Evolutionary conservation across 2,329 filamentous ascomycete species (phyloP).

Genomic region (Exophiala sideris): DNA sequence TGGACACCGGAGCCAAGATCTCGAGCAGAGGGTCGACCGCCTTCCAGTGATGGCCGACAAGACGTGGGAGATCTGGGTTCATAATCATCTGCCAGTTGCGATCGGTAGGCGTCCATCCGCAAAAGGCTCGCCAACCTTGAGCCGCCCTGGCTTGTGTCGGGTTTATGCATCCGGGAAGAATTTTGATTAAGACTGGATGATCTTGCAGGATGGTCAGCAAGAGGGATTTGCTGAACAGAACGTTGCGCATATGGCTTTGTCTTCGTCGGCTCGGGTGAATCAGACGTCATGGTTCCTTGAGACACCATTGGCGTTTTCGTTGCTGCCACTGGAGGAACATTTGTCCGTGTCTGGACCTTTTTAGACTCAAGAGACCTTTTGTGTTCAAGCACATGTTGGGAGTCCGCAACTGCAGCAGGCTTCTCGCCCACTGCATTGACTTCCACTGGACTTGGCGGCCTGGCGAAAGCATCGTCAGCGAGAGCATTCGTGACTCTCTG

Average conservation of each 20-base stretch:
- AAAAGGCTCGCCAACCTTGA: constrained; percentile 36
- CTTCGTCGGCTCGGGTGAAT: constrained; percentile 42
- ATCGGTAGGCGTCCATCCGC: constrained; percentile 26
- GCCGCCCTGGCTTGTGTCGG: constrained; percentile 30
- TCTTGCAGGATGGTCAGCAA: constrained; percentile 33
- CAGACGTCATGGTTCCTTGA: constrained; percentile 76
- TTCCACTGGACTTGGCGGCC: constrained; percentile 36
- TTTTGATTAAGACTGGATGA: constrained; percentile 40
- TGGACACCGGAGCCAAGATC: constrained; percentile 59
- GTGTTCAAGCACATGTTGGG: constrained; percentile 22
- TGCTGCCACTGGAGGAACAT: constrained; percentile 36
- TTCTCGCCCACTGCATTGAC: constrained; percentile 31
- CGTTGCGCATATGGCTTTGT: constrained; percentile 32
- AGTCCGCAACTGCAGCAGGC: constrained; percentile 28
- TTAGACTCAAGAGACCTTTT: constrained; percentile 22
- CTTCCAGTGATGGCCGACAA: constrained; percentile 68
- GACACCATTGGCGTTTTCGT: constrained; percentile 58
- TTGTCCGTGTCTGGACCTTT: constrained; percentile 11
- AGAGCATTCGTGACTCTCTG: constrained; percentile 71
- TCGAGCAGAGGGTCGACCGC: constrained; percentile 59
- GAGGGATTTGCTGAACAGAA: constrained; percentile 55
- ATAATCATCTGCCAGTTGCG: constrained; percentile 18
- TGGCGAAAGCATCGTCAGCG: constrained; percentile 78
- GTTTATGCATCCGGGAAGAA: not conserved
- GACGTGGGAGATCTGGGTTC: constrained; percentile 53